phyloP scores from a whole-genome alignment of 352 stramenopile species.

The Vaucheria bursata region DNA sequence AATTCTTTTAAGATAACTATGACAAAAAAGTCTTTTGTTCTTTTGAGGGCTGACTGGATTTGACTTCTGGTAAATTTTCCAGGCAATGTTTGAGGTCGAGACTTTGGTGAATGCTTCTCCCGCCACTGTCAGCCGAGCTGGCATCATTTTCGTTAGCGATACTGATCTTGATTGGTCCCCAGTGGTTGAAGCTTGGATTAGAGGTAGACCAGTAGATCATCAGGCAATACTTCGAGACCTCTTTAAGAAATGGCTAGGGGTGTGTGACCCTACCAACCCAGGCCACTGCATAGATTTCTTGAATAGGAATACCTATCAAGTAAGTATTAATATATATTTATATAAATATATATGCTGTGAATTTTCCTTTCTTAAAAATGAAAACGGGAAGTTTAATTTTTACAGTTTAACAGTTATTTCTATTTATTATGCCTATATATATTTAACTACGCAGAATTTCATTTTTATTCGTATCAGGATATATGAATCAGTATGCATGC shows the following conservation, averaged over 20 bases:
- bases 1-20: too few species aligned
- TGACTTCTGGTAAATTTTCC: too few species aligned
- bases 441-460: not conserved
- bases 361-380: not conserved
- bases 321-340: too few species aligned
- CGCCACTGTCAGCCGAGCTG: conserved; percentile 86
- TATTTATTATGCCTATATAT: not conserved
- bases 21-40: too few species aligned
- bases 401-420: not conserved
- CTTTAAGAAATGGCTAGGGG: conserved; percentile 90
- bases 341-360: not conserved
- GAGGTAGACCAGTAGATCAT: conserved; percentile 70
- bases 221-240: conserved; percentile 77
- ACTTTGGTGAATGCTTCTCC: conserved; percentile 91
- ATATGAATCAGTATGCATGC: too few species aligned
- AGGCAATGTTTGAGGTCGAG: conserved; percentile 72
- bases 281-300: conserved; percentile 91
- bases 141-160: conserved; percentile 96
- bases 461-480: not conserved
- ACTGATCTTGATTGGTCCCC: conserved; percentile 93
- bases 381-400: not conserved
- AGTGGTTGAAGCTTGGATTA: conserved; percentile 89
- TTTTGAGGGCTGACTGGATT: too few species aligned
- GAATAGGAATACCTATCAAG: conserved; percentile 75
- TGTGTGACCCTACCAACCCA: conserved; percentile 80